A percentile compares a stretch with the other conserved stretches of the same genome.
phyloP scores from a whole-genome alignment of 2,329 filamentous ascomycete genomes.

The Neophaeococcomyces aloes region DNA sequence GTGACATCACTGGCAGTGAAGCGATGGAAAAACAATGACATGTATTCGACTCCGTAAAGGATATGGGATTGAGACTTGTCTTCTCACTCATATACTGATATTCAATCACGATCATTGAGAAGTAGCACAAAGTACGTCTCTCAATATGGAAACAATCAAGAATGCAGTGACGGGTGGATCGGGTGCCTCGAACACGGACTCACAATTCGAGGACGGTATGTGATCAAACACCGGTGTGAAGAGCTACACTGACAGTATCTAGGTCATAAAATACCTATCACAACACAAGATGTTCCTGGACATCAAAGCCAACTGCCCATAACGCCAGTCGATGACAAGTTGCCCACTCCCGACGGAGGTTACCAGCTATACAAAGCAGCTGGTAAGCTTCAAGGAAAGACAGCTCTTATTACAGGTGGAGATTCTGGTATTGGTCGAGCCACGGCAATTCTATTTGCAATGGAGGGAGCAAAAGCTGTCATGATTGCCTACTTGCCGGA shows the following conservation, averaged over 20 bases:
- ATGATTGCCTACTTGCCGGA: constrained; percentile 64
- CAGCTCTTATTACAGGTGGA: constrained; percentile 69
- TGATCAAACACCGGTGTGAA: neutral
- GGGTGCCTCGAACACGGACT: constrained; percentile 19
- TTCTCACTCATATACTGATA: neutral
- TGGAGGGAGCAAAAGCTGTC: constrained; percentile 61
- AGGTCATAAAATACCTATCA: constrained; percentile 43
- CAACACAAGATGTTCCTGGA: constrained; percentile 44
- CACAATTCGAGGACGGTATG: constrained; percentile 29
- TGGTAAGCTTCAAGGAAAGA: constrained; percentile 64
- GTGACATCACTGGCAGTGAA: too few relatives aligned
- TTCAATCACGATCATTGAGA: neutral
- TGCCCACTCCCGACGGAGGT: constrained; percentile 58
- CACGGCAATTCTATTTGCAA: constrained; percentile 64
- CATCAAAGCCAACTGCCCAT: constrained; percentile 46
- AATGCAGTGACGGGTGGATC: constrained; percentile 23
- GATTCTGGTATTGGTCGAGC: constrained; percentile 71
- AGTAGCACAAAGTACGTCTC: neutral
- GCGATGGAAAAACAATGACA: too few relatives aligned
- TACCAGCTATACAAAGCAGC: constrained; percentile 63
- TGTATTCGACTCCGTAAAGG: too few relatives aligned
- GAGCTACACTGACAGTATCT: constrained; percentile 1
- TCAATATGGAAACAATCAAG: constrained; percentile 24
- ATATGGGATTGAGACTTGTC: neutral
- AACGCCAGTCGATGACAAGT: constrained; percentile 51